Evolutionary conservation across 2,329 filamentous ascomycete species (phyloP), one percentile per base, ranked within the genome.

Genomic region (Podosphaera xanthii): DNA sequence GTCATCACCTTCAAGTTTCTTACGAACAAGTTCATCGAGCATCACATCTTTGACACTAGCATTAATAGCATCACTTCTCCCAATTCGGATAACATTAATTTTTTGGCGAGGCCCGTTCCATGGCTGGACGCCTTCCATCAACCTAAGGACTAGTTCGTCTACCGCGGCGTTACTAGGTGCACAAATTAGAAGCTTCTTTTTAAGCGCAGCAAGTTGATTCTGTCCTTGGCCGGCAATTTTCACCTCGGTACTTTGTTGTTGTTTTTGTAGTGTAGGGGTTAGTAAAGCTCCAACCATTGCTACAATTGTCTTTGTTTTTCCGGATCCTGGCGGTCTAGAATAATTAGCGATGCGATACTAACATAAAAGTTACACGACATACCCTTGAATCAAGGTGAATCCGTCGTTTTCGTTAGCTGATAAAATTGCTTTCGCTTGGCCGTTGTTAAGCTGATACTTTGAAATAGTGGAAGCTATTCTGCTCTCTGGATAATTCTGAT

Each of bases 151-250:
- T 62, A 98, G 70, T 70, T 98, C 92, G 69, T 98, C 92, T 4
- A 98, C 92, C 38, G 92, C 92, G 5, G 92, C 92, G 70, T 98
- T 98, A 76, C 90, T 97, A 12, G 92, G 92, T n/a, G 92, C 92
- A 68, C 92, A 98, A 33, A 98, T 87, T 34, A 98, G 78, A 34
- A 98, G 76, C 70, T 97, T 98, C 72, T 94, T 96, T 1, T 79
- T 74, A 22, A 63, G 65, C 62, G 67, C 69, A 61, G 69, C 64
- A 64, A 66, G 14, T 70, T 35, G 56, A 35, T 56, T 61, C 42
- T 58, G 53, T 8, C 31, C 55, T 53, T 60, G 61, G 12, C 9
- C 22, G 10, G 14, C 5, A 35, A 22, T 35, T 35, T 59, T 55
- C 34, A 53, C 49, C 33, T 63, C 62, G 7, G 64, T 60, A 12